A percentile compares a stretch with the other conserved stretches of the same genome.
phyloP scores from a whole-genome alignment of 495 filamentous ascomycete species.

The Thozetella sp. region DNA sequence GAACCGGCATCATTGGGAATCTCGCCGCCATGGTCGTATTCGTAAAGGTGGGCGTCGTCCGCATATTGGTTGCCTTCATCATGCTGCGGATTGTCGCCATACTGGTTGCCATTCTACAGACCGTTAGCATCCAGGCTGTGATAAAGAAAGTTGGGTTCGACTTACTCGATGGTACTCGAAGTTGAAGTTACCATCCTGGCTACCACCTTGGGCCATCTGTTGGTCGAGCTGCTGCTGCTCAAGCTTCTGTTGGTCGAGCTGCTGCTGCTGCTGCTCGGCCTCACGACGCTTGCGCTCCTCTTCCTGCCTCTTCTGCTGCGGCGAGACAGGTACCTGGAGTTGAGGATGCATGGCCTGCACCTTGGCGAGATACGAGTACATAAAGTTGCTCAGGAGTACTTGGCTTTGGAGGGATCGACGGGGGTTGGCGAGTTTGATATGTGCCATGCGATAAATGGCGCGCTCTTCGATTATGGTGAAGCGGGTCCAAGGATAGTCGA shows the following conservation, averaged over 20 bases:
- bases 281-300: constrained; percentile 68
- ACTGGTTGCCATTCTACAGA: constrained; percentile 38
- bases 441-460: constrained; percentile 97
- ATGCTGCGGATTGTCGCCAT: constrained; percentile 40
- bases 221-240: constrained; percentile 46
- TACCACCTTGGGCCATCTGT: constrained; percentile 46
- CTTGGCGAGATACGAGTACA: constrained; percentile 99
- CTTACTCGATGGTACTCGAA: constrained; percentile 57
- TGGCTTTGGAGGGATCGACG: constrained; percentile 91
- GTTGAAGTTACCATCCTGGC: constrained; percentile 38
- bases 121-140: constrained; percentile 10
- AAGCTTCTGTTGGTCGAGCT: constrained; percentile 52
- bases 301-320: constrained; percentile 62
- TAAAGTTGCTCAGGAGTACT: constrained; percentile 98
- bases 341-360: constrained; percentile 98
- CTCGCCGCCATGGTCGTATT: constrained; percentile 43
- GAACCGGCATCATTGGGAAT: constrained; percentile 17
- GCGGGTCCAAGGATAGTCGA: constrained; percentile 94
- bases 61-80: constrained; percentile 36
- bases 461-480: constrained; percentile 96
- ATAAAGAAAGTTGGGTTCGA: constrained; percentile 1
- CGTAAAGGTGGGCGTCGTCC: constrained; percentile 48
- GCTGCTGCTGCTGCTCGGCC: constrained; percentile 54
- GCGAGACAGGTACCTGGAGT: constrained; percentile 73
- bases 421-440: constrained; percentile 98